phyloP scores from a whole-genome alignment of 164 flowering plant genomes.

The Magnolia officinalis region DNA sequence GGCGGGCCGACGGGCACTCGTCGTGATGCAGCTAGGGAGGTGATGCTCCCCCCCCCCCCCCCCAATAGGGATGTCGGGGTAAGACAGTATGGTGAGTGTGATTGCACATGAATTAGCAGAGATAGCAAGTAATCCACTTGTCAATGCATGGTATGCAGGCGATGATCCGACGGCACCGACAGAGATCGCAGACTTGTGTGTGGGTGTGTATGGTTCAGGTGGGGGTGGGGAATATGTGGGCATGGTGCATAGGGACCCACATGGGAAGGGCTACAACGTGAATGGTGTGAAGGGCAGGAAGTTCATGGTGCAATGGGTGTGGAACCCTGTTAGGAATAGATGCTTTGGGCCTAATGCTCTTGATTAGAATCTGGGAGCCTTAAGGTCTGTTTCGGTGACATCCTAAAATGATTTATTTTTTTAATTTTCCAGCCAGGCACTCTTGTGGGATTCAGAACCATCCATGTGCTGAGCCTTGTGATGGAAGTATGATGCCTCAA shows the following conservation, averaged over 20 bases:
- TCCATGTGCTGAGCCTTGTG: too few species aligned
- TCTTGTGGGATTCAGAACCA: too few species aligned
- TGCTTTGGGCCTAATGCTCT: slow-evolving; percentile 72
- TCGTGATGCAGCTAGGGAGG: slow-evolving; percentile 8
- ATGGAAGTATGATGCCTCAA: too few species aligned
- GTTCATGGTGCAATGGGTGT: slow-evolving; percentile 63
- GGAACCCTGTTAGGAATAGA: slow-evolving; percentile 40
- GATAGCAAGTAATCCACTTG: slow-evolving; percentile 48
- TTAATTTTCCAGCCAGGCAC: too few species aligned
- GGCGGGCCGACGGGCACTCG: slow-evolving; percentile 25
- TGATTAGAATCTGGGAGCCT: slow-evolving; percentile 20
- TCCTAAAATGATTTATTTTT: neutral
- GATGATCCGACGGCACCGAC: slow-evolving; percentile 51
- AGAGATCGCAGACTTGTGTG: slow-evolving; percentile 64
- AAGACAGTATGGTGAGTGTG: slow-evolving; percentile 65
- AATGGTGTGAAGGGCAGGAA: slow-evolving; percentile 53
- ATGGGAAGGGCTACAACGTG: slow-evolving; percentile 47
- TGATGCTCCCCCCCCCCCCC: slow-evolving; percentile 42
- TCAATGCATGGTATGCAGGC: slow-evolving; percentile 66
- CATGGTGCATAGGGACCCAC: slow-evolving; percentile 29
- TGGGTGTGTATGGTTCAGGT: slow-evolving; percentile 60
- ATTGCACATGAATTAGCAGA: slow-evolving; percentile 71
- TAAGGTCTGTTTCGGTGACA: neutral
- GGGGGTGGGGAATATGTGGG: slow-evolving; percentile 64
- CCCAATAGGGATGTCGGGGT: slow-evolving; percentile 57